Conservation (phyloP, 2,329 filamentous ascomycete genomes). For the Alternaria tenuissima region DNA sequence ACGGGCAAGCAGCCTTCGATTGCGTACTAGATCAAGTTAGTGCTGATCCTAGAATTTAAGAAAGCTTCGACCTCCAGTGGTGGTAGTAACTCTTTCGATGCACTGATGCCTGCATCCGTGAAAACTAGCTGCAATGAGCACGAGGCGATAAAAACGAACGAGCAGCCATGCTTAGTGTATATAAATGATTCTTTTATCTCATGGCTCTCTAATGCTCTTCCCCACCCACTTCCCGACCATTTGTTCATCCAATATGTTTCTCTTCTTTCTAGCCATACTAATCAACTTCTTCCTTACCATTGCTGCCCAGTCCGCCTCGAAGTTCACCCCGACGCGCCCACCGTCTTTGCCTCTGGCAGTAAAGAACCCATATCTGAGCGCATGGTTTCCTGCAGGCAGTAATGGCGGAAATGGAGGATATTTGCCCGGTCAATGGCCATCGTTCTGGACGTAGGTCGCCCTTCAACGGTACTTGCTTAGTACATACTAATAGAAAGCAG, state of each 20-base stretch:
- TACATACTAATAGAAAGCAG: constrained; percentile 46
- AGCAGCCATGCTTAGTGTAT: neutral
- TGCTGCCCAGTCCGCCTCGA: constrained; percentile 52
- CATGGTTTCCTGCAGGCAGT: constrained; percentile 70
- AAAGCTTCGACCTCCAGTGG: neutral
- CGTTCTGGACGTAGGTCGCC: constrained; percentile 65
- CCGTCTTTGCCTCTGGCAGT: constrained; percentile 77
- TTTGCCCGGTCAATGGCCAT: constrained; percentile 73
- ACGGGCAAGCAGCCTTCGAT: neutral
- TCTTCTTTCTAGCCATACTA: constrained; percentile 26
- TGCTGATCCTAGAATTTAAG: neutral
- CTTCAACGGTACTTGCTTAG: constrained; percentile 54
- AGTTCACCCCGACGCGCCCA: constrained; percentile 70
- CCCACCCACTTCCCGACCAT: neutral
- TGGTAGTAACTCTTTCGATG: neutral
- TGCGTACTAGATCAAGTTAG: neutral
- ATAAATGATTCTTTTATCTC: constrained; percentile 2
- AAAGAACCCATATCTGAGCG: constrained; percentile 76
- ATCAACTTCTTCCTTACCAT: constrained; percentile 25
- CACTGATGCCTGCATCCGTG: neutral
- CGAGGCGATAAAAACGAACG: neutral
- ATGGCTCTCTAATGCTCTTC: neutral
- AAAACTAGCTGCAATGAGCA: constrained; percentile 9
- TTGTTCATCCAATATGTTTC: constrained; percentile 27
- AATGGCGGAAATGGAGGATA: constrained; percentile 71